phyloP scores from a whole-genome alignment of 2,329 filamentous ascomycete species.

The Fusarium ambrosium region DNA sequence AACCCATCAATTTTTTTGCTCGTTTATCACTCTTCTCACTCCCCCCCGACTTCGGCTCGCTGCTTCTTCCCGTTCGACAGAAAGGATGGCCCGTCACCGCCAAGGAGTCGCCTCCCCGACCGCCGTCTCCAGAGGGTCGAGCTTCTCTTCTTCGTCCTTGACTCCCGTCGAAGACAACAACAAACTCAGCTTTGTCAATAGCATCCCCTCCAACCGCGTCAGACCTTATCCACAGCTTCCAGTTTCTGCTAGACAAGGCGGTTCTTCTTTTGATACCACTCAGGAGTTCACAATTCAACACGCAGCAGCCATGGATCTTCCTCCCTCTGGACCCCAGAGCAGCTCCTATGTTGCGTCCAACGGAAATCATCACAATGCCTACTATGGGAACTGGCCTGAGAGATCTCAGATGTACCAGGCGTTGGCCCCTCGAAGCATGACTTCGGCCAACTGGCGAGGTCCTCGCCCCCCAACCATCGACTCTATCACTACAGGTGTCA shows the following conservation, averaged over 20 bases:
- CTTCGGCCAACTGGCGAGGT: conserved; percentile 41
- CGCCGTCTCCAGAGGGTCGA: neutral
- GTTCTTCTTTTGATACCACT: neutral
- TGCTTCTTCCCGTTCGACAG: neutral
- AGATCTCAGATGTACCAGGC: conserved; percentile 14
- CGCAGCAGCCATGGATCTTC: conserved; percentile 16
- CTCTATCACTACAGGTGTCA: neutral
- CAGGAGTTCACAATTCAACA: conserved; percentile 1
- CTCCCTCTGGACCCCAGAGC: conserved; percentile 8
- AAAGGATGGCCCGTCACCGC: conserved; percentile 3
- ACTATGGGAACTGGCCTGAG: conserved; percentile 32
- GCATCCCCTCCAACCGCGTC: neutral
- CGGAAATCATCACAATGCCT: conserved; percentile 15
- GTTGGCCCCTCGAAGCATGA: conserved; percentile 39
- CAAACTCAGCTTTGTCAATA: conserved; percentile 4
- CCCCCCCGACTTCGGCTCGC: neutral
- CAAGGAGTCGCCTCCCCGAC: conserved; percentile 1
- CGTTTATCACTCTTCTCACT: neutral
- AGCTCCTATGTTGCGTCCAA: conserved; percentile 5
- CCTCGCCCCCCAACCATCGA: conserved; percentile 21
- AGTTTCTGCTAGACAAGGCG: neutral
- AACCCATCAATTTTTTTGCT: neutral
- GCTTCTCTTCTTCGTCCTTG: neutral
- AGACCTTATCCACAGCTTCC: conserved; percentile 4
- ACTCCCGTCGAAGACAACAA: conserved; percentile 11